phyloP scores from a whole-genome alignment of 2,329 filamentous ascomycete species.

The Purpureocillium takamizusanense region DNA sequence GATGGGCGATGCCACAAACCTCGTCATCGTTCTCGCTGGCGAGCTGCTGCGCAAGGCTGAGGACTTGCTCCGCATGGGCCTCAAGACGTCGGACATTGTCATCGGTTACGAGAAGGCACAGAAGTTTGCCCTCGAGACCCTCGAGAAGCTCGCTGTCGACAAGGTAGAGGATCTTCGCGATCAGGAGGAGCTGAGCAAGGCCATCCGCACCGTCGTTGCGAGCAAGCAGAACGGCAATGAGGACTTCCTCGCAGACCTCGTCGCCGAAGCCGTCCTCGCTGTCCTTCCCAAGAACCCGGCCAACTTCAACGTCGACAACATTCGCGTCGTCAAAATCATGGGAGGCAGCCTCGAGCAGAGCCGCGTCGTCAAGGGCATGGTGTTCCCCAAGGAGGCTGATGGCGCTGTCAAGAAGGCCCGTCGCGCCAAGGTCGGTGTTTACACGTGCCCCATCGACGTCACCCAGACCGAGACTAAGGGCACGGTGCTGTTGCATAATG shows the following conservation, averaged over 20 bases:
- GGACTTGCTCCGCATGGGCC: slow-evolving; percentile 88
- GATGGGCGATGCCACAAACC: slow-evolving; percentile 97
- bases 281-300: slow-evolving; percentile 91
- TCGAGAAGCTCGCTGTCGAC: slow-evolving; percentile 87
- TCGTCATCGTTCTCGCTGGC: slow-evolving; percentile 92
- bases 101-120: slow-evolving; percentile 93
- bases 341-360: slow-evolving; percentile 92
- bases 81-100: slow-evolving; percentile 97
- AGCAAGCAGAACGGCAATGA: slow-evolving; percentile 96
- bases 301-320: slow-evolving; percentile 98
- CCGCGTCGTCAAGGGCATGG: slow-evolving; percentile 94
- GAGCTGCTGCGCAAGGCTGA: slow-evolving; percentile 96
- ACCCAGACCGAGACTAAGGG: slow-evolving; percentile 98
- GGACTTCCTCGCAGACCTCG: slow-evolving; percentile 75
- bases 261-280: slow-evolving; percentile 75
- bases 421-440: slow-evolving; percentile 94
- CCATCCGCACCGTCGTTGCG: slow-evolving; percentile 86
- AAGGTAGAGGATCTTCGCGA: slow-evolving; percentile 78
- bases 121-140: slow-evolving; percentile 70
- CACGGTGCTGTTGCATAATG: slow-evolving; percentile 91
- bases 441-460: slow-evolving; percentile 89
- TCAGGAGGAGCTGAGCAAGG: slow-evolving; percentile 82
- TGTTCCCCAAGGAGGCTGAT: slow-evolving; percentile 93
- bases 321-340: slow-evolving; percentile 99
- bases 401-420: slow-evolving; percentile 81